phyloP scores from a whole-genome alignment of 768 basidiomycete species.

The Trametes coccinea region DNA sequence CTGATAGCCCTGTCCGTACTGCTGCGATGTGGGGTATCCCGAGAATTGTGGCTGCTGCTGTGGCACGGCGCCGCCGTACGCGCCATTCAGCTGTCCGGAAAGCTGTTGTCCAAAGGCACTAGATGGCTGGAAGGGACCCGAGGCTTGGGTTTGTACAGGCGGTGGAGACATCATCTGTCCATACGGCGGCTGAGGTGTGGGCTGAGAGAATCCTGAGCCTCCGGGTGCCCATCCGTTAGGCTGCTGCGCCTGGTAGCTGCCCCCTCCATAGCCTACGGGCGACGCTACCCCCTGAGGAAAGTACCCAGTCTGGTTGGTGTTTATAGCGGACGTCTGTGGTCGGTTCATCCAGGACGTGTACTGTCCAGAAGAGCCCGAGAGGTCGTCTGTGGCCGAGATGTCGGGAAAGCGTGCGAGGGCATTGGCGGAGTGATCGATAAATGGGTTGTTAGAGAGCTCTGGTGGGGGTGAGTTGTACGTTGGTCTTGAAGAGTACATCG shows the following conservation, averaged over 20 bases:
- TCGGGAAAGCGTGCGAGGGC: constrained; percentile 59
- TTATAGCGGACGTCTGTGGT: constrained; percentile 24
- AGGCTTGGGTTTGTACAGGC: constrained; percentile 34
- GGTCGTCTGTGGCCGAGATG: constrained; percentile 39
- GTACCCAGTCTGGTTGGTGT: constrained; percentile 26
- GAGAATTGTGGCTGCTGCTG: constrained; percentile 34
- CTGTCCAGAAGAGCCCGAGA: constrained; percentile 29
- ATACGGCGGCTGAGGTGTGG: constrained; percentile 27
- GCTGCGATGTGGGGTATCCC: constrained; percentile 30
- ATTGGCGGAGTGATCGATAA: constrained; percentile 51
- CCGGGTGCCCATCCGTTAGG: constrained; percentile 10
- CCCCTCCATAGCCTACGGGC: constrained; percentile 10
- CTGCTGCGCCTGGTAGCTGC: constrained; percentile 17
- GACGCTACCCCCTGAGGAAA: constrained; percentile 7
- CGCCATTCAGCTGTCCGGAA: constrained; percentile 31
- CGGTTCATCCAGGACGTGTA: constrained; percentile 45
- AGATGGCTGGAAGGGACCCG: constrained; percentile 48
- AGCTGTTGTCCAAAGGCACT: constrained; percentile 61
- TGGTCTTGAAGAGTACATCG: constrained; percentile 27
- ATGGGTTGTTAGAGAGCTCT: constrained; percentile 64
- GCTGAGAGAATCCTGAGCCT: constrained; percentile 21
- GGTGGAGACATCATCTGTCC: constrained; percentile 21
- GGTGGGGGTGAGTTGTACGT: constrained; percentile 29
- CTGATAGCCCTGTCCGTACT: constrained; percentile 26
- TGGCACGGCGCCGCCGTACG: constrained; percentile 24